Base-by-base conservation (phyloP, 2,329 filamentous ascomycete genomes). In the Epicoccum nigrum region DNA sequence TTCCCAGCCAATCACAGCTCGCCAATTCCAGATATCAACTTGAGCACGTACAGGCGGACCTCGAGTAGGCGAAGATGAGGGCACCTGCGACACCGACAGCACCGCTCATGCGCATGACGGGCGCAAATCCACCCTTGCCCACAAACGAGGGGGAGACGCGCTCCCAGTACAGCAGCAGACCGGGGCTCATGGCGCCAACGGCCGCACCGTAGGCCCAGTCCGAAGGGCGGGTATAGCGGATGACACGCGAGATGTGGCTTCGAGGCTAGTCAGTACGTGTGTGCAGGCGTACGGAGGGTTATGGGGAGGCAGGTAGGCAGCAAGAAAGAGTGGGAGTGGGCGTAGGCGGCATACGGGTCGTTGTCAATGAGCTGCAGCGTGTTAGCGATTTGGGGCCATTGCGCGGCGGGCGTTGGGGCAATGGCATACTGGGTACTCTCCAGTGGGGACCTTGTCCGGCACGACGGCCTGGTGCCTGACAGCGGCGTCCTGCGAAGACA, bases 171-270 rank as follows among this genome's bases (percentile, higher is more conserved):
- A 86, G 81, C 72, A 97, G 87, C 49, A 89, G 78, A 37, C 82
- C 82, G 7, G 94, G 93, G 39, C 86, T 88, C 45, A 86, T 80
- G n/a, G 85, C 84, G 12, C 87, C 87, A 41, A 88, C 83, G 12
- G 79, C 82, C 50, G 82, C 80, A 56, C 87, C 93, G 62, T 85
- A 79, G 32, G 82, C 80, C 77, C 95, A 97, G 77, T 99, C 94
- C 41, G 87, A 89, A 39, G 86, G 79, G 58, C 94, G 86, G 58
- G 92, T 89, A 83, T 99, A 99, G 70, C 85, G 77, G 59, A 97
- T 75, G 15, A 97, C 94, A 72, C 94, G 88, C 76, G 86, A 90
- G 76, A 97, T 88, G 77, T 99, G 94, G 69, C 91, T 96, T 58
- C 19, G 28, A 66, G 32, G 20, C 48, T 23, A 49, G 45, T 69